Conservation (phyloP, 371 early-diverging fungal species). For the Lichtheimia hyalospora region DNA sequence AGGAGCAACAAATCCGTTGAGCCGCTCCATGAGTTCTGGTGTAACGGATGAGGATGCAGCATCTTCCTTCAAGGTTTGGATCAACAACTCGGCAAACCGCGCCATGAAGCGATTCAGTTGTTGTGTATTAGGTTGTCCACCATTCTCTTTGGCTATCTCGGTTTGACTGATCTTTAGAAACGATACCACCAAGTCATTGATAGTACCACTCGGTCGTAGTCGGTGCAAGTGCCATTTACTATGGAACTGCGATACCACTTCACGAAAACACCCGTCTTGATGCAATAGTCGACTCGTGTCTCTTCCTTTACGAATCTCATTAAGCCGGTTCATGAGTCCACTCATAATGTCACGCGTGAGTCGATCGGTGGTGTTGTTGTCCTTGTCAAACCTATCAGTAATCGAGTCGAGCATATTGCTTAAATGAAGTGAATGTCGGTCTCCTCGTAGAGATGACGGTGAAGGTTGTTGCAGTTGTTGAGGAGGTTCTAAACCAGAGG, state of each 20-base stretch:
- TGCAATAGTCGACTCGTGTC: constrained; percentile 12
- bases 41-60: constrained; percentile 30
- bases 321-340: constrained; percentile 26
- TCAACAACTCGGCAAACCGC: constrained; percentile 32
- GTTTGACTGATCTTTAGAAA: constrained; percentile 35
- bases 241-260: constrained; percentile 21
- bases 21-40: constrained; percentile 35
- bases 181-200: constrained; percentile 34
- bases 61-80: constrained; percentile 40
- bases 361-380: constrained; percentile 28
- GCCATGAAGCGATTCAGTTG: constrained; percentile 29
- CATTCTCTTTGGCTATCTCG: constrained; percentile 18
- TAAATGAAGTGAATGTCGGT: constrained; percentile 10
- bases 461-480: constrained; percentile 3
- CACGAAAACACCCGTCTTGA: constrained; percentile 24
- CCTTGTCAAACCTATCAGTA: constrained; percentile 29
- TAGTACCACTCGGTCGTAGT: constrained; percentile 27
- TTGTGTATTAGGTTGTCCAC: constrained; percentile 10
- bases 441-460: background rate
- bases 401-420: constrained; percentile 22
- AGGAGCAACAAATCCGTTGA: constrained; percentile 28
- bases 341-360: constrained; percentile 36
- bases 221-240: constrained; percentile 24
- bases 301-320: constrained; percentile 31
- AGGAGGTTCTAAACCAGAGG: background rate